Conservation (phyloP, 345 rosid genomes). For the Gossypium raimondii region DNA sequence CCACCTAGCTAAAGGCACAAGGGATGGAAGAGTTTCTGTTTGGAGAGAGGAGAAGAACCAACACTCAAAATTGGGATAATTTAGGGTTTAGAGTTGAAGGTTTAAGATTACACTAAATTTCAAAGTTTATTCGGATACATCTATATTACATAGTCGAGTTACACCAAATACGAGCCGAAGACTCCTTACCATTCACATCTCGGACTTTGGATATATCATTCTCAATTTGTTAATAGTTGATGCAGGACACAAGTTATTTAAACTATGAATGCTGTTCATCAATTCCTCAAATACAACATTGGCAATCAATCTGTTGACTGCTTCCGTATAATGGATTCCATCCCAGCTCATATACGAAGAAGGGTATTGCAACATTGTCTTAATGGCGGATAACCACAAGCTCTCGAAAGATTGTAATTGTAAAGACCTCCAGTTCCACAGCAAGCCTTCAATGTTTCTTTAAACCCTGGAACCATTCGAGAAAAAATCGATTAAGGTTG, state of each 20-base stretch:
- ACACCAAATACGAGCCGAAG: no score
- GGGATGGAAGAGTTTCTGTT: no score
- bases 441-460: slow-evolving; percentile 31
- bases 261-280: background rate
- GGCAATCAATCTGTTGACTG: slow-evolving; percentile 20
- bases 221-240: no score
- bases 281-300: background rate
- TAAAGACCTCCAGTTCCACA: slow-evolving; percentile 44
- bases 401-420: slow-evolving; percentile 24
- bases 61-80: no score
- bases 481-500: background rate
- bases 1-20: no score
- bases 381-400: slow-evolving; percentile 26
- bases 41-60: no score
- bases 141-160: no score
- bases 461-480: slow-evolving; percentile 25
- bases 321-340: slow-evolving; percentile 38
- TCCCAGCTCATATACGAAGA: slow-evolving; percentile 40
- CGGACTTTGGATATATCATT: no score
- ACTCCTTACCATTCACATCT: no score
- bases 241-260: background rate
- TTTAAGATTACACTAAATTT: no score
- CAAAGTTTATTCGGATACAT: no score
- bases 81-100: no score
- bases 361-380: slow-evolving; percentile 29